Conservation (phyloP, 108 stramenopile species). For the Nitzschia sp. region DNA sequence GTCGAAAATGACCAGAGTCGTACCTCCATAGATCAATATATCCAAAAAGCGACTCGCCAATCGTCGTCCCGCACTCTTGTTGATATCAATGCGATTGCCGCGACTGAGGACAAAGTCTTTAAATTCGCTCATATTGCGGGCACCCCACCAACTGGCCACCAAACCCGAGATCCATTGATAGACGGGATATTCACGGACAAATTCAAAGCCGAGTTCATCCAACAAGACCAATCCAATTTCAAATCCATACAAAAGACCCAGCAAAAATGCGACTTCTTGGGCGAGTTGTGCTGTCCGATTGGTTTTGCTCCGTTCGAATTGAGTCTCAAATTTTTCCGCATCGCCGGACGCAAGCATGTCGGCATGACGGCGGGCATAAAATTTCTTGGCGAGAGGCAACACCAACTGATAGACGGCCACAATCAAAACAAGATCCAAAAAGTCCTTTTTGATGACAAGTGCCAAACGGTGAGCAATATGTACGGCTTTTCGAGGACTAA, state of each 20-base stretch:
- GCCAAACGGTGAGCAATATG: background rate
- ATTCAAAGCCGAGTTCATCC: conserved; percentile 8
- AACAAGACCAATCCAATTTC: conserved; percentile 12
- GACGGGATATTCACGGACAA: background rate
- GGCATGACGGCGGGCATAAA: background rate
- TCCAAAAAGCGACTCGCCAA: conserved; percentile 21
- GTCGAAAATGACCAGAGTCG: conserved; percentile 17
- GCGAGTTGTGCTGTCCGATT: background rate
- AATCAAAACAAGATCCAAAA: conserved; percentile 9
- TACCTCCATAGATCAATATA: conserved; percentile 13
- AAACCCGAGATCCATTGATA: conserved; percentile 5
- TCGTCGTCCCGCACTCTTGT: background rate
- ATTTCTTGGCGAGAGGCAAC: background rate
- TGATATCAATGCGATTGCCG: conserved; percentile 2
- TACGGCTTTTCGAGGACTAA: background rate
- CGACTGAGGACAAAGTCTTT: conserved; percentile 1
- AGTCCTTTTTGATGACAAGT: background rate
- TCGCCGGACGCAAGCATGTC: background rate
- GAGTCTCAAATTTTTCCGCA: background rate
- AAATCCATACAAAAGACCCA: background rate
- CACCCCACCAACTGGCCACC: conserved; percentile 2
- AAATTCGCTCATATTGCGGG: conserved; percentile 8
- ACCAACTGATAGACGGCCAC: background rate
- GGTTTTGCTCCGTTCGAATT: conserved; percentile 5
- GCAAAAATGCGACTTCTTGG: conserved; percentile 2